These are phyloP conservation scores for Lentinula detonsa DNA, from an alignment of 768 basidiomycete species.

Conservation along the genomic window DNA sequence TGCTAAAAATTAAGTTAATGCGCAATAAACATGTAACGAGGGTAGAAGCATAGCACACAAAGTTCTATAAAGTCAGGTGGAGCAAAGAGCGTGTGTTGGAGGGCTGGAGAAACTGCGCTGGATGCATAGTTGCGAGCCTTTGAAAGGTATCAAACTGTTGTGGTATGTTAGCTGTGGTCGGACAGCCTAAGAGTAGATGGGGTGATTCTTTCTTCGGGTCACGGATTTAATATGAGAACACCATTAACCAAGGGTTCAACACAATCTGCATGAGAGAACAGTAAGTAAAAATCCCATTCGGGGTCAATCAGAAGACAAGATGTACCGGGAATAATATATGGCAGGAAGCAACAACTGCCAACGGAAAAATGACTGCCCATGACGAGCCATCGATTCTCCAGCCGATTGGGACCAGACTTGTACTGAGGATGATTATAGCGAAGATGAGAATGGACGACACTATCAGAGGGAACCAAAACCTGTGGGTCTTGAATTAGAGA, in stretches of 20 bases:
- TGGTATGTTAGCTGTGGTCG: not conserved
- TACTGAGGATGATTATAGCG: conserved; percentile 49
- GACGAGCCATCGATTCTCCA: conserved; percentile 52
- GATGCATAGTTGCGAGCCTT: not conserved
- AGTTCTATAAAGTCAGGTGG: not conserved
- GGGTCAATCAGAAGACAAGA: not conserved
- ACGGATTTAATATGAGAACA: not conserved
- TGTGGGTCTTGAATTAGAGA: conserved; percentile 20
- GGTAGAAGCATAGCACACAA: not conserved
- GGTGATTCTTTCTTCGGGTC: too few relatives aligned
- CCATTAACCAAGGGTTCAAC: conserved; percentile 17
- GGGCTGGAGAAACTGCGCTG: not conserved
- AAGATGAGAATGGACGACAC: conserved; percentile 50
- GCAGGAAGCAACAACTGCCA: conserved; percentile 42
- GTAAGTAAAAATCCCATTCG: not conserved
- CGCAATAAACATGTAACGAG: not conserved
- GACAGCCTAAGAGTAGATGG: not conserved
- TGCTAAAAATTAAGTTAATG: not conserved
- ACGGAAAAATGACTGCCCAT: conserved; percentile 77
- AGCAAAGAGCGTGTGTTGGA: not conserved
- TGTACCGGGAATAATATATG: conserved; percentile 36
- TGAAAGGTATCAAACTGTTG: not conserved
- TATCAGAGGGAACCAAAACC: conserved; percentile 54
- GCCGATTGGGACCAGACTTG: conserved; percentile 39
- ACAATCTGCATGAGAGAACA: conserved; percentile 26